A percentile compares a stretch with the other conserved stretches of the same genome.
phyloP scores from a whole-genome alignment of 2,329 filamentous ascomycete genomes.

The Aspergillus clavatus region DNA sequence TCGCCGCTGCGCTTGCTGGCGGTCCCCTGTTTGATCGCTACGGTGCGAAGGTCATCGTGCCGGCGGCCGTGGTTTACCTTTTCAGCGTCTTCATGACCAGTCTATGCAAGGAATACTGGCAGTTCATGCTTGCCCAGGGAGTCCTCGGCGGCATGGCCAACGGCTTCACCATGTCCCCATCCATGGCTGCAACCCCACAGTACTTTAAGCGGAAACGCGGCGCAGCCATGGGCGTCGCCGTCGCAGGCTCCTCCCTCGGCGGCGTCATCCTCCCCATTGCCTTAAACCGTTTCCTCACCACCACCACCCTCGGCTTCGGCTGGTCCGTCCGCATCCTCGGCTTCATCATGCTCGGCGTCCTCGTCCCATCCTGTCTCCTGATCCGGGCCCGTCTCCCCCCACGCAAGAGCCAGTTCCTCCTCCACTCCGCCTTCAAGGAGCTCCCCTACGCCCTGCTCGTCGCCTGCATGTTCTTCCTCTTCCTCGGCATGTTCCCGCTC shows the following conservation, averaged over 20 bases:
- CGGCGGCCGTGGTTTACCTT: constrained; percentile 8
- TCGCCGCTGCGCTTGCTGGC: constrained; percentile 38
- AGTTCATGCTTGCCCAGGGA: constrained; percentile 41
- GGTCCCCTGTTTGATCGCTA: constrained; percentile 46
- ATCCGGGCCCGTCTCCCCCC: constrained; percentile 20
- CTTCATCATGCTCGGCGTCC: constrained; percentile 46
- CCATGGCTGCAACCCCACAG: constrained; percentile 44
- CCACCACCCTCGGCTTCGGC: constrained; percentile 42
- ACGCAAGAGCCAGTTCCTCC: constrained; percentile 18
- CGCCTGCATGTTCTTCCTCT: constrained; percentile 16
- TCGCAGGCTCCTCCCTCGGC: constrained; percentile 48
- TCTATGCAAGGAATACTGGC: constrained; percentile 52
- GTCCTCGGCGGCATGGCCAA: constrained; percentile 8
- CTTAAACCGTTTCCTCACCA: constrained; percentile 47
- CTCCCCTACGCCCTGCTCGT: constrained; percentile 17
- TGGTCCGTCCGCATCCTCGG: constrained; percentile 53
- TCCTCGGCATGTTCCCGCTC: constrained; percentile 26
- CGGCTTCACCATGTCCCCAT: constrained; percentile 41
- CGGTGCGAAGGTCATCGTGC: constrained; percentile 22
- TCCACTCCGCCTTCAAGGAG: constrained; percentile 21
- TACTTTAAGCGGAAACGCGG: constrained; percentile 48
- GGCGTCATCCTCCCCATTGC: constrained; percentile 50
- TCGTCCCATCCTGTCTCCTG: constrained; percentile 36
- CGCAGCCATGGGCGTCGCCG: constrained; percentile 44
- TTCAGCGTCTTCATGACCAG: constrained; percentile 29